phyloP scores from a whole-genome alignment of 164 flowering plant genomes.

The Berberis thunbergii region DNA sequence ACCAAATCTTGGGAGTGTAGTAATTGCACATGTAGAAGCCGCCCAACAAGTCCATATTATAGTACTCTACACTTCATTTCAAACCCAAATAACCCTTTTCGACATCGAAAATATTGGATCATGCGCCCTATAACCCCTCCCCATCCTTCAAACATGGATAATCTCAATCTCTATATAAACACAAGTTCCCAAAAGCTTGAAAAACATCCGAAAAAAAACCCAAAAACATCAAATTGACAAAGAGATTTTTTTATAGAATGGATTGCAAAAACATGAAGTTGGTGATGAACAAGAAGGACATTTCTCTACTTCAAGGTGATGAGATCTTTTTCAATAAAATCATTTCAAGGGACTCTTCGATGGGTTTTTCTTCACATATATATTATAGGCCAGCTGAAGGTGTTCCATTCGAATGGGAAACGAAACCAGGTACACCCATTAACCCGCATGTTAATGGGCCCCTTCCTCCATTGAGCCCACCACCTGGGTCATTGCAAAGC shows the following conservation, averaged over 20 bases:
- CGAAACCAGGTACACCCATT: slow-evolving; percentile 46
- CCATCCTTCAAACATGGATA: slow-evolving; percentile 10
- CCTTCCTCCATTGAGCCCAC: slow-evolving; percentile 42
- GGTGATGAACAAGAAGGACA: not conserved
- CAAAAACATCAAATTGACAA: not conserved
- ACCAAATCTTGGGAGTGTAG: slow-evolving; percentile 5
- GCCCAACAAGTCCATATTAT: not conserved
- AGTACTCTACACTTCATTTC: not conserved
- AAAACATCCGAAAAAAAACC: not conserved
- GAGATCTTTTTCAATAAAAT: slow-evolving; percentile 20
- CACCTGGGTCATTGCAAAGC: slow-evolving; percentile 31
- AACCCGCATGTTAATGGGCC: slow-evolving; percentile 14
- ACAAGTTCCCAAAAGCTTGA: not conserved
- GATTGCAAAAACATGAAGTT: slow-evolving; percentile 6
- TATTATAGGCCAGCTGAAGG: slow-evolving; percentile 29
- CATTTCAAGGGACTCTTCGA: slow-evolving; percentile 37
- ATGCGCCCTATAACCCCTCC: slow-evolving; percentile 14
- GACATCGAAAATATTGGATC: slow-evolving; percentile 16
- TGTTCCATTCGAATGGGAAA: slow-evolving; percentile 59
- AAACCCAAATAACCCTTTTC: slow-evolving; percentile 3
- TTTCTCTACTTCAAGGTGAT: slow-evolving; percentile 24
- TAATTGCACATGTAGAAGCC: slow-evolving; percentile 10
- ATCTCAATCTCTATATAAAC: slow-evolving; percentile 4
- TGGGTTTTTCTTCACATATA: slow-evolving; percentile 36
- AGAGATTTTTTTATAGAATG: slow-evolving; percentile 1